Conservation (phyloP, 495 filamentous ascomycete genomes). For the Lophium mytilinum region DNA sequence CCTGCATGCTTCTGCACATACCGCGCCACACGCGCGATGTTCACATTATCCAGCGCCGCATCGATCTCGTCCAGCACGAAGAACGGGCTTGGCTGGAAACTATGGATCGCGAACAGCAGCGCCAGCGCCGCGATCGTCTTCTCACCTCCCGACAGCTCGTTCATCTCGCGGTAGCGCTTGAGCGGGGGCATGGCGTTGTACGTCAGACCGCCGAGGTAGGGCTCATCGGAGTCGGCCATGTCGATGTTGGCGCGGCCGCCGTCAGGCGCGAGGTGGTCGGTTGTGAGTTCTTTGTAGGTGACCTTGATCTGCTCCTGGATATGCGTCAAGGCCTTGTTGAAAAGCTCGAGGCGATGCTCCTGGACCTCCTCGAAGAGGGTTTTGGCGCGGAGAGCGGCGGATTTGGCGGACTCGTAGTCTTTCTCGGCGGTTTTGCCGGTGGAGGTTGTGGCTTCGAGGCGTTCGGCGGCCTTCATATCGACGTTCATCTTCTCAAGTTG, state of each 20-base stretch:
- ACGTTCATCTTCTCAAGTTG: constrained; percentile 90
- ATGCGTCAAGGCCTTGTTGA: constrained; percentile 89
- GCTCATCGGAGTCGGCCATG: constrained; percentile 80
- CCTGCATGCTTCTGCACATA: constrained; percentile 91
- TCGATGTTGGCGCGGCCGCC: constrained; percentile 95
- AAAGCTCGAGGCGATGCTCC: constrained; percentile 75
- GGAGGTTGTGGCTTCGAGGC: constrained; percentile 75
- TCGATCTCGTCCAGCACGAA: constrained; percentile 99
- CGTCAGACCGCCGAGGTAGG: constrained; percentile 88
- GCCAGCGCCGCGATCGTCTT: constrained; percentile 98
- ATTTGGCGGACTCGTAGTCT: constrained; percentile 78
- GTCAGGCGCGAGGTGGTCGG: constrained; percentile 71
- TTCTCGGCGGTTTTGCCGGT: constrained; percentile 78
- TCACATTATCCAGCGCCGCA: constrained; percentile 92
- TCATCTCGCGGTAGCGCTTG: constrained; percentile 99
- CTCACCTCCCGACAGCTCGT: constrained; percentile 92
- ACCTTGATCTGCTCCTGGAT: constrained; percentile 90
- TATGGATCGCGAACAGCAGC: constrained; percentile 91
- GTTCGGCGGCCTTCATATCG: constrained; percentile 90
- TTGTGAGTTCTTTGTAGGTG: constrained; percentile 92
- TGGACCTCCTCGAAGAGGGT: constrained; percentile 77
- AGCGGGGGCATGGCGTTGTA: constrained; percentile 98
- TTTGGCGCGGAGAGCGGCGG: constrained; percentile 61
- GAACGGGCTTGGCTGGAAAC: constrained; percentile 88
- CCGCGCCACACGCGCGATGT: constrained; percentile 88